Evolutionary conservation across 495 filamentous ascomycete species (phyloP), one percentile per base, ranked within the genome.

Genomic region (Aspergillus olivimuriae): DNA sequence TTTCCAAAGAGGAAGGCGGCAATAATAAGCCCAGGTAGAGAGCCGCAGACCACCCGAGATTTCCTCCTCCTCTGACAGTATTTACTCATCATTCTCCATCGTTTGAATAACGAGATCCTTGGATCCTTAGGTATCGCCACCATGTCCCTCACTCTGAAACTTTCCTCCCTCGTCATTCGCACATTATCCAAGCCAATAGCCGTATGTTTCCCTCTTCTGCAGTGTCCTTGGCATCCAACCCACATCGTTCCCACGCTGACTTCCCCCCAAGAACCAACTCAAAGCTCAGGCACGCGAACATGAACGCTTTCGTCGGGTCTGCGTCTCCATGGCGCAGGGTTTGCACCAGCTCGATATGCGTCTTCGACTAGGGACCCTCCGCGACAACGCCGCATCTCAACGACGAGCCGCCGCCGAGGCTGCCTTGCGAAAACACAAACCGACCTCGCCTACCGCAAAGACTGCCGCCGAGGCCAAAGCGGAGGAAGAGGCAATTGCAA

Each of bases 331-430:
- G 59, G 94, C 92, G 19, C 92, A 99, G 51, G 61, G 73, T 5
- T 83, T 99, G 24, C 92, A 99, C 62, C 84, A 85, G 48, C 68
- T 95, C 51, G 94, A 97, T 61, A 97, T 99, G 90, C 83, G 87
- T 15, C 72, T 95, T 49, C 82, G 86, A 11, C 76, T 97, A 20
- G 88, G 91, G 3, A 69, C 87, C 2, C 74, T 99, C 8, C 86
- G 92, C 47, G 88, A 97, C 58, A 70, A 71, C 34, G 80, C 84
- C 8, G 80, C 74, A 3, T 69, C 76, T 19, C 73, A 81, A 35
- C 59, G 63, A 39, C 69, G 68, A 50, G 72, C 76, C 10, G 66
- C 65, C 33, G 72, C 65, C 18, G 70, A 70, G 34, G 72, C 70
- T 0, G 73, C 69, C 47, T 60, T 69, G 4, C 60, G 68, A 43